These are phyloP conservation scores for Cornus controversa DNA, from an alignment of 148 eudicot genomes.

Conservation along the genomic window DNA sequence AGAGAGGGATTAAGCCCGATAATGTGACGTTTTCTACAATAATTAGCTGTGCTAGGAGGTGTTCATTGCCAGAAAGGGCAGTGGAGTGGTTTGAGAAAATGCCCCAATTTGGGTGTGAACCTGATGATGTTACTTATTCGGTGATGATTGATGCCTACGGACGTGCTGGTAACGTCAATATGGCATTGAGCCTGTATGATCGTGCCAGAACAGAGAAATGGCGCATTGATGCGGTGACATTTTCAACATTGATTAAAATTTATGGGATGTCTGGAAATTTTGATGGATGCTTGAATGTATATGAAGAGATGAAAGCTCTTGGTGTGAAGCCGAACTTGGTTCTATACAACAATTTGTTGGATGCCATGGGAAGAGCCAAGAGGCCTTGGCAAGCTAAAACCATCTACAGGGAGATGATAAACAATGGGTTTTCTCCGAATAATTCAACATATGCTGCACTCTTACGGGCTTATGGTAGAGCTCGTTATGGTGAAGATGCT, in stretches of 20 bases:
- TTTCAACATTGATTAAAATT: slow-evolving; percentile 64
- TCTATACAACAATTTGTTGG: slow-evolving; percentile 63
- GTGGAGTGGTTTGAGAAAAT: slow-evolving; percentile 88
- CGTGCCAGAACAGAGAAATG: slow-evolving; percentile 70
- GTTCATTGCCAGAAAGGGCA: slow-evolving; percentile 57
- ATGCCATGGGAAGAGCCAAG: slow-evolving; percentile 88
- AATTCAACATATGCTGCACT: slow-evolving; percentile 79
- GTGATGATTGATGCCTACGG: slow-evolving; percentile 91
- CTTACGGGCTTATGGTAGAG: slow-evolving; percentile 65
- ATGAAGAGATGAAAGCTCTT: slow-evolving; percentile 90
- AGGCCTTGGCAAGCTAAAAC: slow-evolving; percentile 88
- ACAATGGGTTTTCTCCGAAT: slow-evolving; percentile 49
- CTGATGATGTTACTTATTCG: slow-evolving; percentile 69
- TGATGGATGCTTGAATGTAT: slow-evolving; percentile 92
- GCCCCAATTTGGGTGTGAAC: slow-evolving; percentile 52
- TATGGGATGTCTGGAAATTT: slow-evolving; percentile 69
- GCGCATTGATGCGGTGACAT: slow-evolving; percentile 69
- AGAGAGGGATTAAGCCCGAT: slow-evolving; percentile 64
- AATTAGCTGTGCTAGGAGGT: slow-evolving; percentile 72
- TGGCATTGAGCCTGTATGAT: slow-evolving; percentile 74
- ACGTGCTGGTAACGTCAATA: slow-evolving; percentile 56
- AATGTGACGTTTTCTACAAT: slow-evolving; percentile 80
- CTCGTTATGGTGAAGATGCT: slow-evolving; percentile 77
- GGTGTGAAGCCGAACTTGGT: slow-evolving; percentile 55
- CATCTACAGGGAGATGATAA: slow-evolving; percentile 57